Percentiles rank a stretch among this genome's conserved stretches.
Evolutionary conservation across 2,329 filamentous ascomycete genomes (phyloP).

Genomic region (Diaporthe vaccinii): DNA sequence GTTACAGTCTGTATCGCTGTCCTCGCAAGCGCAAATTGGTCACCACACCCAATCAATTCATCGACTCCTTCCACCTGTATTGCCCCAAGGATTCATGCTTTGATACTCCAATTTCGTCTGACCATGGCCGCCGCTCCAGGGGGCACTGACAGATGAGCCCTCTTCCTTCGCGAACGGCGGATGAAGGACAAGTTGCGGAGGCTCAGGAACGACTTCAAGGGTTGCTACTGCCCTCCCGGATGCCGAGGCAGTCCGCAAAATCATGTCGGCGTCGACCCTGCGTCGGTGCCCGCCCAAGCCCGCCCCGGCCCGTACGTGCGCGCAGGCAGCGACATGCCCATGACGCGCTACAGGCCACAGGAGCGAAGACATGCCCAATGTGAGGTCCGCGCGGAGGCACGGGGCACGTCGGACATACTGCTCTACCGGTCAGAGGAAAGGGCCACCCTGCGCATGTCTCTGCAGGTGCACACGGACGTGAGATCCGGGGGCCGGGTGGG

Average conservation of each 20-base stretch:
- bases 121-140: neutral
- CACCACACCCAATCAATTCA: too few relatives aligned
- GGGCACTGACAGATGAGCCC: neutral
- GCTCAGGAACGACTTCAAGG: neutral
- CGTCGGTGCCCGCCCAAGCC: neutral
- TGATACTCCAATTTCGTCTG: neutral
- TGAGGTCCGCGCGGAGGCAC: neutral
- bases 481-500: neutral
- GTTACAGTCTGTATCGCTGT: neutral
- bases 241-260: neutral
- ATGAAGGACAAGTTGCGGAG: neutral
- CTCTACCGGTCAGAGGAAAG: neutral
- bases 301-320: neutral
- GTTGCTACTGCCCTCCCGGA: neutral
- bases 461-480: neutral
- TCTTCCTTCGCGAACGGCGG: slow-evolving; percentile 2
- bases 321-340: neutral
- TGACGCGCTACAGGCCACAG: neutral
- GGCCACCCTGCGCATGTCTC: slow-evolving; percentile 9
- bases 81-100: too few relatives aligned
- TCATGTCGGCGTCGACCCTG: neutral
- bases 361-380: neutral
- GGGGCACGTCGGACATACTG: neutral
- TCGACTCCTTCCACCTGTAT: neutral
- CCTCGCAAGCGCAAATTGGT: neutral